Evolutionary conservation across 345 rosid species (phyloP).

Genomic region (Gossypium bickii): DNA sequence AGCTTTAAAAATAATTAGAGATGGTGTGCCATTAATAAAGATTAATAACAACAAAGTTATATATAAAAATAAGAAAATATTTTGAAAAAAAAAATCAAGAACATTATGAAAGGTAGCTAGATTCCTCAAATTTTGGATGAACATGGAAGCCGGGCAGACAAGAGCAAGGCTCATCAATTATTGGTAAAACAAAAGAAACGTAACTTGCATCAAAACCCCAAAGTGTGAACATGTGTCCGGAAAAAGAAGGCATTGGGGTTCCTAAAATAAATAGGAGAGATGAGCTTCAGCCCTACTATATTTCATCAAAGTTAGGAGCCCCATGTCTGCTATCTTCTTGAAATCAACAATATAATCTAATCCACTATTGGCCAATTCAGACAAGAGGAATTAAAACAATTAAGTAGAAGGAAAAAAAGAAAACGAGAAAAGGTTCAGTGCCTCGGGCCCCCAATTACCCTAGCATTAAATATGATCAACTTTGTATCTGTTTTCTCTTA

Average conservation of each 20-base stretch:
- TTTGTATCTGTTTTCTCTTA: neutral
- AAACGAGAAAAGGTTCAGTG: neutral
- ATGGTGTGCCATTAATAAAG: too few species aligned
- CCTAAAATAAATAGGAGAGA: constrained; percentile 3
- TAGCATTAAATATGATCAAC: neutral
- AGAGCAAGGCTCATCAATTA: neutral
- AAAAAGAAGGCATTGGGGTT: constrained; percentile 8
- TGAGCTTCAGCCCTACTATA: neutral
- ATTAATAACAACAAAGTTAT: neutral
- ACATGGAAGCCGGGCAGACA: neutral
- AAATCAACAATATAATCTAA: constrained; percentile 14
- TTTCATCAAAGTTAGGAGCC: constrained; percentile 28
- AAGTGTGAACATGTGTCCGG: neutral
- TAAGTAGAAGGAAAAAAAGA: neutral
- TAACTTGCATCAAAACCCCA: constrained; percentile 26
- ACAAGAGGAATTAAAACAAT: neutral
- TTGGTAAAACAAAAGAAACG: neutral
- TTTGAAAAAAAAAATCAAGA: neutral
- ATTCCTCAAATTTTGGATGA: neutral
- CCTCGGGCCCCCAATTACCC: constrained; percentile 47
- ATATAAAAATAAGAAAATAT: neutral
- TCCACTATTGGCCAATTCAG: neutral
- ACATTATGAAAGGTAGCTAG: neutral
- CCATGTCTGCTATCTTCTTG: constrained; percentile 3
- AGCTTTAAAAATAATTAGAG: too few species aligned